These are phyloP conservation scores for Priceomyces medius DNA, from an alignment of 805 yeast genomes.

Conservation along the genomic window DNA sequence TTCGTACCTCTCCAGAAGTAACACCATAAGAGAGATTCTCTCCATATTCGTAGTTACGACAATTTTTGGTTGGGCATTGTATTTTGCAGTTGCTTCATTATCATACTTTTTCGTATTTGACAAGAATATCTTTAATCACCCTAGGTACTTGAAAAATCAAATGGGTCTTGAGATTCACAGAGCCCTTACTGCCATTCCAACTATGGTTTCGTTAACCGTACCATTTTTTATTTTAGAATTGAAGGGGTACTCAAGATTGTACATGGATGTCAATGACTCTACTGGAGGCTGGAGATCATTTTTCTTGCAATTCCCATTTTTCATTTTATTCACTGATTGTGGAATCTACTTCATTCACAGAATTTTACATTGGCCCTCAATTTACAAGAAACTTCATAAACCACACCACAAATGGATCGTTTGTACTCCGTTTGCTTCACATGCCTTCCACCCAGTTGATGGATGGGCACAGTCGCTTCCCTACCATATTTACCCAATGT, in stretches of 20 bases:
- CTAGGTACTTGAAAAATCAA: conserved; percentile 92
- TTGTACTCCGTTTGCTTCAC: conserved; percentile 97
- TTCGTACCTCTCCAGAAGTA: conserved; percentile 73
- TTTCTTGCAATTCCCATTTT: conserved; percentile 66
- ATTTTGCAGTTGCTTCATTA: conserved; percentile 70
- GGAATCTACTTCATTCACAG: conserved; percentile 91
- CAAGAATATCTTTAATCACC: conserved; percentile 88
- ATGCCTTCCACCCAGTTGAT: conserved; percentile 97
- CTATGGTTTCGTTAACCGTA: conserved; percentile 80
- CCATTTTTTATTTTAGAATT: conserved; percentile 90
- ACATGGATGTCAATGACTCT: conserved; percentile 60
- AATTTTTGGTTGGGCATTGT: conserved; percentile 83
- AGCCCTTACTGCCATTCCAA: conserved; percentile 81
- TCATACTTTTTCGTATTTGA: conserved; percentile 82
- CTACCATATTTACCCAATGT: conserved; percentile 86
- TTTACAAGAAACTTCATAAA: conserved; percentile 86
- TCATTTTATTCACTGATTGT: conserved; percentile 91
- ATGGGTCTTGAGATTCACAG: conserved; percentile 77
- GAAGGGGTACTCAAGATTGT: conserved; percentile 78
- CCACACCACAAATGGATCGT: conserved; percentile 99
- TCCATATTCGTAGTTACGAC: conserved; percentile 69
- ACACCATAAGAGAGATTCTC: conserved; percentile 65
- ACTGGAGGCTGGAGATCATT: conserved; percentile 70
- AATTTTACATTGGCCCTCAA: conserved; percentile 87
- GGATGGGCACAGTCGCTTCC: conserved; percentile 93